Evolutionary conservation across 2,329 filamentous ascomycete species (phyloP), one percentile per base, ranked within the genome.

Genomic region (Colletotrichum trifolii): DNA sequence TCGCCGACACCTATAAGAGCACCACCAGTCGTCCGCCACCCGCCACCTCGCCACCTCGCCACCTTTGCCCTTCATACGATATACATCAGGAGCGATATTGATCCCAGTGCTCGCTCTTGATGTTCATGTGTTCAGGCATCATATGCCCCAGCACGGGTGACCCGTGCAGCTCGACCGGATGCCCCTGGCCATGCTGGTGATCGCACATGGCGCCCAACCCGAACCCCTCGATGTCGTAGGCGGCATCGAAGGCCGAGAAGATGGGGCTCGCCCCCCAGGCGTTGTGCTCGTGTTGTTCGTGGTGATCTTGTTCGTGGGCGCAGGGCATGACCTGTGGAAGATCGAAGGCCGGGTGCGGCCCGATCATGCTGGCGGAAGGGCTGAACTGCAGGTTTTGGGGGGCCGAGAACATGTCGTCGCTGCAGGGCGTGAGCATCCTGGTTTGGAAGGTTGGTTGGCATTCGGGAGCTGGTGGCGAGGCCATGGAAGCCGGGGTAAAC

Each of bases 341-440:
- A 57, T 75, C 73, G 60, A 78, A 77, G 1, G 72, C 60, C 40
- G 59, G 57, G 11, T 72, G 71, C 2, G 73, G 60, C 40, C 71
- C 70, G 40, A 80, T 58, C 60, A 79, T 71, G 39, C 77, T 75
- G 66, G 67, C 70, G 7, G 67, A 61, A 2, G 78, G 75, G 49
- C 74, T 80, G 34, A 75, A 71, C 9, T 71, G 68, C 64, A 77
- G 66, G 13, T 64, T 69, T 7, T 73, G 73, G 2, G 74, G 67
- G 8, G 72, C 66, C 1, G 73, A 71, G 52, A 77, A 76, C 15
- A 73, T 68, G 68, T 86, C 84, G 60, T 87, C 85, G 73, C 84
- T 86, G 73, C 80, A 83, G 1, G 85, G 85, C 0, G 85, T 87
- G 64, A 86, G 79, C 35, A 86, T 79, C 11, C 82, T 76, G 62